Percentiles rank a stretch among this genome's conserved stretches.
Conservation (phyloP, 2,329 filamentous ascomycete genomes). For the Trichoderma polysporum region DNA sequence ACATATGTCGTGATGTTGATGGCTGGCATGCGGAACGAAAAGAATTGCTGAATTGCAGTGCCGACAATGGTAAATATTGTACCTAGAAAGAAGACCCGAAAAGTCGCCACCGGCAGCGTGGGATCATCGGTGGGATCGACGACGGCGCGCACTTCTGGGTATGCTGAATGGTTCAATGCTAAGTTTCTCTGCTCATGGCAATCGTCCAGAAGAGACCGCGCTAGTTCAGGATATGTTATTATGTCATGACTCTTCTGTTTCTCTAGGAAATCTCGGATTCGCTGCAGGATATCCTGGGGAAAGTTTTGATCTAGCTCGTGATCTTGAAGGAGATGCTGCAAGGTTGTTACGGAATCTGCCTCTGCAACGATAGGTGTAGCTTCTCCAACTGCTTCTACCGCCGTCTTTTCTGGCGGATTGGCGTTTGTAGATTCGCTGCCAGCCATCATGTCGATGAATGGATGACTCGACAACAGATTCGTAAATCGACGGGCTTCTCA, state of each 20-base stretch:
- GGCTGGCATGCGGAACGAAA: conserved; percentile 42
- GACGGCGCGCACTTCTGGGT: conserved; percentile 46
- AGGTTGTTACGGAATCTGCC: conserved; percentile 3
- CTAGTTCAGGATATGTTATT: conserved; percentile 23
- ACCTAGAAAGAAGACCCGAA: conserved; percentile 41
- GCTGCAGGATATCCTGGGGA: conserved; percentile 40
- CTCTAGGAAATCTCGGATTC: conserved; percentile 42
- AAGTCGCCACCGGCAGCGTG: conserved; percentile 41
- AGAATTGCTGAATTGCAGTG: conserved; percentile 35
- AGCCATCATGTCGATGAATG: background rate
- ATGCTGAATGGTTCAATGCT: conserved; percentile 38
- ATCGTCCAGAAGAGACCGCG: conserved; percentile 23
- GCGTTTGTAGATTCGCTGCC: background rate
- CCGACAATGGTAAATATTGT: conserved; percentile 35
- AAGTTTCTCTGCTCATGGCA: conserved; percentile 29
- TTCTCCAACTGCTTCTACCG: background rate
- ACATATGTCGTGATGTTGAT: conserved; percentile 43
- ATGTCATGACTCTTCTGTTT: background rate
- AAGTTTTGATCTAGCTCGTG: conserved; percentile 51
- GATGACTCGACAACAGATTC: too few relatives aligned
- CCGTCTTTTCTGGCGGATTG: background rate
- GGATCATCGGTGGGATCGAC: conserved; percentile 45
- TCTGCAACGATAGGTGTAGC: background rate
- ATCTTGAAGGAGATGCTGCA: conserved; percentile 36
- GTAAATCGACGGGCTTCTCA: background rate